Base-by-base conservation (phyloP, 176 grass and related monocot genomes). In the Zea luxurians region DNA sequence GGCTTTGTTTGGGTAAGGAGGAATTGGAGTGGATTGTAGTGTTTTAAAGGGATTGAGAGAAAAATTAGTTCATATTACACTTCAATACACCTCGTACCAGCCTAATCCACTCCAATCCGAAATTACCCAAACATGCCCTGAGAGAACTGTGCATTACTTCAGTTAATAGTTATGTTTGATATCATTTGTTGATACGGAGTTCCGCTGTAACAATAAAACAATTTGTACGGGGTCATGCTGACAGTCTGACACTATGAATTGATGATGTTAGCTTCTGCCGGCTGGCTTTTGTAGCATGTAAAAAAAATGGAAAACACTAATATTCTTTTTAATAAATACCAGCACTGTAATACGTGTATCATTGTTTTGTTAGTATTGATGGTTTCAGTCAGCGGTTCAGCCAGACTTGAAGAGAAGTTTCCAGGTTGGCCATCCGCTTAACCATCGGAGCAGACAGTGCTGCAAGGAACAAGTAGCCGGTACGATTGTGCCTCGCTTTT, bases 401-500 rank as follows among this genome's bases (percentile, higher is more conserved):
- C 27, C 27, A 27, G 27, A 27, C 27, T 27, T 27, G 27, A 72
- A 47, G 66, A 59, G 60, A 44, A 60, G 27, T 7, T 82, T 59
- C 42, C 66, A 78, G 12, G 41, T 58, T 0, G 34, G 54, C 37
- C 53, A 49, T 82, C 27, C 49, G 50, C 13, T 40, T 27, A 48
- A 57, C n/a, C 37, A 88, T 66, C 8, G 5, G 67, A 66, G 66
- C 40, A 77, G 81, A 77, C 61, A 10, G 13, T 76, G 35, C 72
- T 72, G 77, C 82, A 72, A 77, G 82, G 77, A 81, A 77, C 66
- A n/a, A n/a, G n/a, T n/a, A n/a, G 81, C 81, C 58, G n/a, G n/a
- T n/a, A n/a, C n/a, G 65, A 81, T 80, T 61, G 61, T 0, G 10
- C 80, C 60, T 73, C 1, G 1, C 66, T 85, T 81, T n/a, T n/a